Evolutionary conservation across 768 basidiomycete genomes (phyloP), one percentile per base, ranked within the genome.

Genomic region (Tulasnella sp.): DNA sequence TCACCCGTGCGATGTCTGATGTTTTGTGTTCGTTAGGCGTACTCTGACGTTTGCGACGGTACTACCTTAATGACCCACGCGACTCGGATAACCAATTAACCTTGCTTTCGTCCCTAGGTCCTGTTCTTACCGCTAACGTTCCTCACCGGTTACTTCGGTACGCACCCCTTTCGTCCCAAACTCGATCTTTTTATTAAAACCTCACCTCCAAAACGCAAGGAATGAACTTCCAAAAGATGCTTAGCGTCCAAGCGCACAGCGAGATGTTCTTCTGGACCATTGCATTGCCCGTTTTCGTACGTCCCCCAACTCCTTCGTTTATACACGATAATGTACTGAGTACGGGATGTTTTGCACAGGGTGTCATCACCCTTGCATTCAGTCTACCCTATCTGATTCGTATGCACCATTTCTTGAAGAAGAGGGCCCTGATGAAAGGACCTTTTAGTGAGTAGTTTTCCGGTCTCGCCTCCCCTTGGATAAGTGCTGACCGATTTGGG

Each of bases 101-200:
- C 84, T 36, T 84, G 81, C 5, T 68, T 82, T 12, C 78, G 76
- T 2, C 84, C 81, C 0, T 81, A 84, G 64, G 78, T 83, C 63
- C 25, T 58, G 32, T 84, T 79, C 72, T 67, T 85, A 5, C 83
- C 82, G 1, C 68, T 86, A 53, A 83, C 82, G 7, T 60, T 84
- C 6, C 73, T 84, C 19, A 83, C 81, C 19, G 81, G 82, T 46
- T 84, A 82, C 67, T 83, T 84, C 62, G 83, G 79, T 74, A 27
- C 4, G 46, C 31, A 34, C 23, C 21, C 9, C 11, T 49, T 17
- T 29, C 5, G 6, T 11, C 27, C 29, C 8, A 15, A 5, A 8
- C n/a, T 43, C 27, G n/a, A 15, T 27, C 19, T 49, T 46, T 46
- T 12, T 39, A 39, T 11, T n/a, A 11, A 17, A 39, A 11, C 36